A percentile compares a stretch with the other conserved stretches of the same genome.
phyloP scores from a whole-genome alignment of 2,329 filamentous ascomycete species.

The Beauveria medogensis region DNA sequence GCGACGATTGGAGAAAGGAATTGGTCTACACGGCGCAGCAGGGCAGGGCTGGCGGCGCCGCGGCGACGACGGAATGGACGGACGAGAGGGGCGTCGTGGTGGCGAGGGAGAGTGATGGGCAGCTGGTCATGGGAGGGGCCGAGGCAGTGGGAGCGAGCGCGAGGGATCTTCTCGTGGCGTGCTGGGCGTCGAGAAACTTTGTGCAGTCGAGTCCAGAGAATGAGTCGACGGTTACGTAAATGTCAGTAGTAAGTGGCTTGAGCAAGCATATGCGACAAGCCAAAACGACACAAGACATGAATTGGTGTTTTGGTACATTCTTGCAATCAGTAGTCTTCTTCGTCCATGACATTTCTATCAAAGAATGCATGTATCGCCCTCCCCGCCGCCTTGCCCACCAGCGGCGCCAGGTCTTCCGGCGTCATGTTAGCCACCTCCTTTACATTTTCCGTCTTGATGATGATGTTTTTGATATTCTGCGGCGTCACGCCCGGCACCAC shows the following conservation, averaged over 20 bases:
- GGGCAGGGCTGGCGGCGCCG: neutral
- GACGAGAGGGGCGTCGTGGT: neutral
- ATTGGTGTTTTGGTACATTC: neutral
- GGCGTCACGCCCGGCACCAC: slow-evolving; percentile 77
- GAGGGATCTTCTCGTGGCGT: neutral
- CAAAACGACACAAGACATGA: no score
- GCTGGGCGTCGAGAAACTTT: slow-evolving; percentile 6
- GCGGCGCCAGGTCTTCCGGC: slow-evolving; percentile 59
- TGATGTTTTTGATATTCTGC: slow-evolving; percentile 66
- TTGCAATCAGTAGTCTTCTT: slow-evolving; percentile 25
- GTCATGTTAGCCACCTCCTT: slow-evolving; percentile 79
- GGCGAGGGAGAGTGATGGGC: neutral
- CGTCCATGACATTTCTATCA: slow-evolving; percentile 51
- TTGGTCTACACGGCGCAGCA: slow-evolving; percentile 3
- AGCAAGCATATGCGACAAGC: no score
- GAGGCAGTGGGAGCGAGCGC: neutral
- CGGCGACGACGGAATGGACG: neutral
- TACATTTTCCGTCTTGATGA: slow-evolving; percentile 66
- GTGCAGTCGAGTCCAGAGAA: neutral
- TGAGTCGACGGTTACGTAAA: neutral
- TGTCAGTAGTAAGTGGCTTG: no score
- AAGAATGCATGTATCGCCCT: slow-evolving; percentile 78
- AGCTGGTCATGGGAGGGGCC: neutral
- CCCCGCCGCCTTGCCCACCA: slow-evolving; percentile 72
- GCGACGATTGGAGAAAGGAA: slow-evolving; percentile 5